Evolutionary conservation across 1,284 basidiomycete genomes (phyloP).

Genomic region (Cutaneotrichosporon cutaneum): DNA sequence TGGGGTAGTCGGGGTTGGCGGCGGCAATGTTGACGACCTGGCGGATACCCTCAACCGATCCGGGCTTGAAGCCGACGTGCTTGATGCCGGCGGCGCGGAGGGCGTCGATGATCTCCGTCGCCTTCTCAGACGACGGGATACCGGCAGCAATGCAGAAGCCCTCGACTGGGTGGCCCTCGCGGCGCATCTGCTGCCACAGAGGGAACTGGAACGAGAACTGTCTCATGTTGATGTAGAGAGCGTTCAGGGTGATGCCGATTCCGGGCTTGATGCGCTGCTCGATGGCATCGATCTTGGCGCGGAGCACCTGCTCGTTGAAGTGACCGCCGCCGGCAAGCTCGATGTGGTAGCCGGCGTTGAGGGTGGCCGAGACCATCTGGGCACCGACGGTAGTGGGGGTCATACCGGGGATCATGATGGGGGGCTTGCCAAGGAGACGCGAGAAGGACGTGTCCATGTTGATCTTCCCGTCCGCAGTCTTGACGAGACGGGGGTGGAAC

Average conservation of each 20-base stretch:
- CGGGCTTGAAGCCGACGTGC: constrained; percentile 96
- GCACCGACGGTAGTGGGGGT: constrained; percentile 90
- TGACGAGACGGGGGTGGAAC: constrained; percentile 79
- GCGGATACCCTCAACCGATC: constrained; percentile 93
- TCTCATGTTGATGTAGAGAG: constrained; percentile 96
- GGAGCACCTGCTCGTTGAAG: constrained; percentile 84
- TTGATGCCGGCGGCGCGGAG: constrained; percentile 79
- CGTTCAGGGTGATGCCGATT: constrained; percentile 88
- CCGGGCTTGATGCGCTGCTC: constrained; percentile 77
- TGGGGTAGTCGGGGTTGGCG: constrained; percentile 93
- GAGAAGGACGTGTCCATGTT: constrained; percentile 96
- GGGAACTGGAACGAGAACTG: constrained; percentile 97
- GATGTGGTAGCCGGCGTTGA: constrained; percentile 91
- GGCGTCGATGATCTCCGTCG: constrained; percentile 82
- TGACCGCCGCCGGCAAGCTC: constrained; percentile 98
- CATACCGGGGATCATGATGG: constrained; percentile 99
- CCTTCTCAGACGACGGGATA: constrained; percentile 89
- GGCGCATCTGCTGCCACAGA: constrained; percentile 94
- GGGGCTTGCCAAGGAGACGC: constrained; percentile 88
- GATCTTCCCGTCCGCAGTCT: constrained; percentile 84
- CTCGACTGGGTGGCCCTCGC: constrained; percentile 91
- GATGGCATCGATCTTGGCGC: constrained; percentile 85
- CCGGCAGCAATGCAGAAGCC: constrained; percentile 98
- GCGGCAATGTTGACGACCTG: constrained; percentile 96
- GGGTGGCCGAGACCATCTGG: constrained; percentile 85